Evolutionary conservation across 371 early-diverging fungal species (phyloP), one percentile per base, ranked within the genome.

Genomic region (Haplosporangium sp.): DNA sequence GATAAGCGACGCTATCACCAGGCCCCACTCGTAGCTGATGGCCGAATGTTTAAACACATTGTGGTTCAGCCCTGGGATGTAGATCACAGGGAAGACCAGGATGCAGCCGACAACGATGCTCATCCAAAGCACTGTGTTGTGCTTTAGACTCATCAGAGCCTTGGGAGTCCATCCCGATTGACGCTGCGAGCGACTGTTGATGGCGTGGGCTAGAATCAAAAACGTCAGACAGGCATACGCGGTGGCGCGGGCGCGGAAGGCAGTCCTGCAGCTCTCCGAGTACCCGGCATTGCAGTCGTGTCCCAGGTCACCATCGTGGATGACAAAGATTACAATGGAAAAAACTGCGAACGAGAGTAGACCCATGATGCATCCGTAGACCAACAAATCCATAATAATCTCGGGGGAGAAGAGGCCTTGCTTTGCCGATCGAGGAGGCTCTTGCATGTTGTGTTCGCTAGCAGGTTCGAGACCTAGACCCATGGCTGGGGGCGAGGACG

Each of bases 391-490:
- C 40, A 81, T 58, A 18, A 91, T 66, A 21, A 92, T 86, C 56
- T 91, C 88, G 45, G 63, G 69, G 29, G 86, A 82, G 70, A 93
- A 94, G 11, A 94, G 71, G 4, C 93, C 93, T 58, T 90, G 83
- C 16, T 84, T 83, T 21, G 82, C 67, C 14, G 83, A 75, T 29
- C 96, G 92, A 29, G 99, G 99, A 16, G 90, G 91, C 37, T 90
- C 87, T 29, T 86, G 80, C 95, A 98, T 95, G 54, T 94, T 87
- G 52, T 89, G 87, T 12, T 70, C 70, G 72, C 93, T 92, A 10
- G 89, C 88, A 53, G 92, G 93, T 76, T 98, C 99, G 37, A 95
- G 86, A 50, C 95, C 95, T 6, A 94, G 74, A 46, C 89, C 87
- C 91, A 94, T 91, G 10, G 95, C 95, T 6, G 95, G 95, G 16